phyloP scores from a whole-genome alignment of 2,329 filamentous ascomycete genomes.

The Paracoccidioides lutzii region DNA sequence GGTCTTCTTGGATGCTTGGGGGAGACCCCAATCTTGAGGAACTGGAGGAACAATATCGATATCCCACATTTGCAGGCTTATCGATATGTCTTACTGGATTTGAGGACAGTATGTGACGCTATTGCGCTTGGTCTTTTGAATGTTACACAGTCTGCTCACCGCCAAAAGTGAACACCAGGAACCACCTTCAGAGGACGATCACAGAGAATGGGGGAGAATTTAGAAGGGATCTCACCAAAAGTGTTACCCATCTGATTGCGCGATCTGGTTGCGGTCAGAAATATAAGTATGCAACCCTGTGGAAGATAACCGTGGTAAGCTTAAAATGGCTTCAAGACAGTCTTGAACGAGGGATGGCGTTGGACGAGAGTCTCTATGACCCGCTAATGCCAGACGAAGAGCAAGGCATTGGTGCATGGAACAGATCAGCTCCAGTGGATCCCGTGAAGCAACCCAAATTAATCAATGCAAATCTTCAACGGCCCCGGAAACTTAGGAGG shows the following conservation, averaged over 20 bases:
- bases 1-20: slow-evolving; percentile 67
- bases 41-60: slow-evolving; percentile 48
- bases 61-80: slow-evolving; percentile 38
- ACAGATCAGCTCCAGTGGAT: slow-evolving; percentile 31
- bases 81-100: slow-evolving; percentile 59
- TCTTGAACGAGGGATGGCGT: slow-evolving; percentile 71
- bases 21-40: slow-evolving; percentile 57
- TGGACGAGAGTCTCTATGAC: slow-evolving; percentile 78
- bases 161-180: slow-evolving; percentile 38
- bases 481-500: slow-evolving; percentile 70
- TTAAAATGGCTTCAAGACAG: slow-evolving; percentile 78
- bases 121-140: not conserved
- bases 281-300: slow-evolving; percentile 73
- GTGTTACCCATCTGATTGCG: slow-evolving; percentile 78
- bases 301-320: slow-evolving; percentile 68
- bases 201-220: slow-evolving; percentile 65
- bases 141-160: not conserved
- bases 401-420: slow-evolving; percentile 68
- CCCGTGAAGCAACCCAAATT: slow-evolving; percentile 26
- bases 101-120: slow-evolving; percentile 42
- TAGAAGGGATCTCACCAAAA: slow-evolving; percentile 72
- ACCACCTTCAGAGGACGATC: slow-evolving; percentile 56
- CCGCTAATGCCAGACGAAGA: slow-evolving; percentile 55
- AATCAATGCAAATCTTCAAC: slow-evolving; percentile 38
- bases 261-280: slow-evolving; percentile 71